A percentile compares a stretch with the other conserved stretches of the same genome.
These are phyloP conservation scores for Austroboletus eburneus DNA, from an alignment of 768 basidiomycete species.

Conservation along the genomic window DNA sequence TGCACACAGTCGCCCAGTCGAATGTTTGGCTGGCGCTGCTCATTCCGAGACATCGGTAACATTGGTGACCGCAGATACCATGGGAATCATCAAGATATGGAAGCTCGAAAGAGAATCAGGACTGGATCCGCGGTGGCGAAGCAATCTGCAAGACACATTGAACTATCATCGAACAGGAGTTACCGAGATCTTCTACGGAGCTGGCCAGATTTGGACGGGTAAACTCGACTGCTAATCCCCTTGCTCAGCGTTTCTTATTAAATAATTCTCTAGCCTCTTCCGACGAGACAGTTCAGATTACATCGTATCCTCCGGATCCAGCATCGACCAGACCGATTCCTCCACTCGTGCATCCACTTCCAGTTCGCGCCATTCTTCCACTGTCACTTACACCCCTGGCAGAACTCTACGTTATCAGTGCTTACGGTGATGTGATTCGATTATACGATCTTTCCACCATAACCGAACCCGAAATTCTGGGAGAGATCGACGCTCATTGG, in stretches of 20 bases:
- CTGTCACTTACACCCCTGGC: constrained; percentile 57
- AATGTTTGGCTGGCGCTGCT: constrained; percentile 59
- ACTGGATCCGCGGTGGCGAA: constrained; percentile 45
- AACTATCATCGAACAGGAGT: constrained; percentile 79
- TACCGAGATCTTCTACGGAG: constrained; percentile 62
- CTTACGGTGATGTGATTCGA: constrained; percentile 77
- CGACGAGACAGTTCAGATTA: constrained; percentile 77
- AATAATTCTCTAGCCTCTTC: constrained; percentile 60
- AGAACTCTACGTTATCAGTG: constrained; percentile 77
- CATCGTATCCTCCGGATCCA: constrained; percentile 38
- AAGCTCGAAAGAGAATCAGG: constrained; percentile 44
- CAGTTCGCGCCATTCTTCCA: constrained; percentile 73
- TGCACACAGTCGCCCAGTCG: constrained; percentile 85
- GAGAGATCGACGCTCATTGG: constrained; percentile 81
- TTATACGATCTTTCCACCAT: constrained; percentile 72
- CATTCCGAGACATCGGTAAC: constrained; percentile 43
- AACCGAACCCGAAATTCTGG: constrained; percentile 66
- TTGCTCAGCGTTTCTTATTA: constrained; percentile 1
- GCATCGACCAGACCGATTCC: constrained; percentile 37
- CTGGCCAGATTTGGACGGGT: constrained; percentile 92
- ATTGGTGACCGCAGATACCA: constrained; percentile 85
- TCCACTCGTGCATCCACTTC: constrained; percentile 54
- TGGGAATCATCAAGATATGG: constrained; percentile 89
- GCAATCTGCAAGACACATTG: constrained; percentile 51
- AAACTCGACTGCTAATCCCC: background rate